These are phyloP conservation scores for Rutidosis leptorrhynchoides DNA, from an alignment of 129 eudicot genomes.

Conservation along the genomic window DNA sequence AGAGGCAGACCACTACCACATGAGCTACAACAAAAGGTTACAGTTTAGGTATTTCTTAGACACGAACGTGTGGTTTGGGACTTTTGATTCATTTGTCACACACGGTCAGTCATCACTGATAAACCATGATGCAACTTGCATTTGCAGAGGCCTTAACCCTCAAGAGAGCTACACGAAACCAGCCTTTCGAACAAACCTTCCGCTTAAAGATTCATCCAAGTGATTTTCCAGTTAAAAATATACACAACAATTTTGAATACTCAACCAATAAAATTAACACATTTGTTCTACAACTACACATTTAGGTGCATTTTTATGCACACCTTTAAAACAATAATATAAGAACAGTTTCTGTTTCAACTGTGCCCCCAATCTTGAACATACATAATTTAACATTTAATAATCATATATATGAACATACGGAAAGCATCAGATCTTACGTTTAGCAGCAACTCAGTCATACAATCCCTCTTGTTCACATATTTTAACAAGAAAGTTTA, in stretches of 20 bases:
- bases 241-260: constrained; percentile 1
- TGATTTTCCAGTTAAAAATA: constrained; percentile 4
- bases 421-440: constrained; percentile 12
- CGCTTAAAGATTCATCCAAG: no score
- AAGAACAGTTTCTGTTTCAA: background rate
- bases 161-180: no score
- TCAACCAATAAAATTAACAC: no score
- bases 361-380: constrained; percentile 13
- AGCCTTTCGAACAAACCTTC: no score
- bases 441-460: constrained; percentile 43
- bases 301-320: constrained; percentile 22
- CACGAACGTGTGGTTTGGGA: background rate
- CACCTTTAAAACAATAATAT: constrained; percentile 17
- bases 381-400: constrained; percentile 21
- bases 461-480: constrained; percentile 93
- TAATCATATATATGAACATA: constrained; percentile 24
- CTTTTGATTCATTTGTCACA: background rate
- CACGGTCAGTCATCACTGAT: background rate
- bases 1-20: no score
- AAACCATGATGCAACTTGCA: background rate
- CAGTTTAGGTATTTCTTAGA: background rate
- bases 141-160: no score
- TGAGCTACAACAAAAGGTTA: no score
- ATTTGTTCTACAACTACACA: constrained; percentile 11
- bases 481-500: constrained; percentile 74